phyloP scores from a whole-genome alignment of 2,329 filamentous ascomycete genomes.

The Chaetomium sp. region DNA sequence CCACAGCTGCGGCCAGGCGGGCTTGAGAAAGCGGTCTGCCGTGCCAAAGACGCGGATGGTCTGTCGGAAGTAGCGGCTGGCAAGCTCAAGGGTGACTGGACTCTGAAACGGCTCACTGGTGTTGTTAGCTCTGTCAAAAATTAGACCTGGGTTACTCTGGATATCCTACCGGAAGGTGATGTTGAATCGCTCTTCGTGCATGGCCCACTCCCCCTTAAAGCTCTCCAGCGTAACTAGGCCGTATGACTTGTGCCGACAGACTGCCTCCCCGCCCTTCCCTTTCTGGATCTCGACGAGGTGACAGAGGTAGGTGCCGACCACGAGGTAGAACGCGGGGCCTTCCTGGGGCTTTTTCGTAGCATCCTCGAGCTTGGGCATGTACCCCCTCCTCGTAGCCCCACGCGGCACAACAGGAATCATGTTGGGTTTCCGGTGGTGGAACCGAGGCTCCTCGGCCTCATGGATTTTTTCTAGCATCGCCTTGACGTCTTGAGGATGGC shows the following conservation, averaged over 20 bases:
- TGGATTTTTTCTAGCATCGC: constrained; percentile 51
- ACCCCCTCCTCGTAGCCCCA: constrained; percentile 42
- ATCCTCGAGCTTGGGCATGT: constrained; percentile 45
- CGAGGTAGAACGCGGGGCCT: constrained; percentile 56
- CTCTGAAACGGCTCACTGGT: constrained; percentile 39
- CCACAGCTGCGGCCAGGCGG: constrained; percentile 59
- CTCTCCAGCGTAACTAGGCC: constrained; percentile 56
- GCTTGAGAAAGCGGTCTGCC: constrained; percentile 58
- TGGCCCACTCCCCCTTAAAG: constrained; percentile 53
- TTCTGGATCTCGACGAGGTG: constrained; percentile 55
- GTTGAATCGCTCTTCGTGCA: constrained; percentile 58
- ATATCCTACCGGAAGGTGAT: constrained; percentile 54
- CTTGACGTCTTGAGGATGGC: constrained; percentile 51
- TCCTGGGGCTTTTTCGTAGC: constrained; percentile 52
- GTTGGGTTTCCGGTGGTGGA: constrained; percentile 41
- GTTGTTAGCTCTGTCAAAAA: constrained; percentile 16
- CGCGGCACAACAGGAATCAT: constrained; percentile 59
- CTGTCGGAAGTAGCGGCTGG: constrained; percentile 56
- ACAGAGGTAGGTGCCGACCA: constrained; percentile 56
- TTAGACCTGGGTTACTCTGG: not conserved
- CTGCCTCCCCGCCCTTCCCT: constrained; percentile 48
- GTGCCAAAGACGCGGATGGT: constrained; percentile 58
- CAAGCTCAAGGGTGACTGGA: constrained; percentile 46
- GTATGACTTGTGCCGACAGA: constrained; percentile 52
- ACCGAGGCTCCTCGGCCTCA: constrained; percentile 47